phyloP scores from a whole-genome alignment of 352 stramenopile species.

The Phytophthora syringae region DNA sequence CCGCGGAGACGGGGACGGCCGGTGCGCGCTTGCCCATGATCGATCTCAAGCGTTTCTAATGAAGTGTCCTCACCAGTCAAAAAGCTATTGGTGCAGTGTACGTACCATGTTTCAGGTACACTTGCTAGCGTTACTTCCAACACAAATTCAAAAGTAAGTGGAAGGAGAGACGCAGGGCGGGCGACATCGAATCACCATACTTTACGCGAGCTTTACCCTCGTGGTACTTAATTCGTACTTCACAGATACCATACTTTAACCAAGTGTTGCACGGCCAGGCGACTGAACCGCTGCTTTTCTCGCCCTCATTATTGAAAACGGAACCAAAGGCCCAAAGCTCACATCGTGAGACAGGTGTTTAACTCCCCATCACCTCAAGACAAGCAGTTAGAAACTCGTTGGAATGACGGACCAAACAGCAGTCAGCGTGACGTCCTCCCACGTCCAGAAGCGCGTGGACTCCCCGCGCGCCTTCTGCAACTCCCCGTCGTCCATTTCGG shows the following conservation, averaged over 20 bases:
- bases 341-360: too few relatives aligned
- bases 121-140: neutral
- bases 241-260: neutral
- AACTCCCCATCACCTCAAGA: too few relatives aligned
- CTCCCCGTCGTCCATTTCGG: slow-evolving; percentile 72
- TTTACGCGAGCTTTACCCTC: slow-evolving; percentile 1
- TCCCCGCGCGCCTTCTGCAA: slow-evolving; percentile 47
- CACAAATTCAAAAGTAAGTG: neutral
- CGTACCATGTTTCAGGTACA: neutral
- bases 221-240: neutral
- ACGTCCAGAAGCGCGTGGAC: slow-evolving; percentile 42
- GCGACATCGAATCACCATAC: slow-evolving; percentile 21
- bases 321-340: neutral
- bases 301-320: slow-evolving; percentile 34
- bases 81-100: neutral
- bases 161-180: slow-evolving; percentile 1
- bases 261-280: too few relatives aligned
- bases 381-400: slow-evolving; percentile 13
- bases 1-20: slow-evolving; percentile 26
- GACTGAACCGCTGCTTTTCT: slow-evolving; percentile 8
- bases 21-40: slow-evolving; percentile 62
- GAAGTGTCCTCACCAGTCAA: slow-evolving; percentile 32
- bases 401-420: slow-evolving; percentile 30
- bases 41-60: slow-evolving; percentile 22
- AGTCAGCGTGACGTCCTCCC: slow-evolving; percentile 12